Base-by-base conservation (phyloP, 768 basidiomycete species). In the Russula ochroleuca region DNA sequence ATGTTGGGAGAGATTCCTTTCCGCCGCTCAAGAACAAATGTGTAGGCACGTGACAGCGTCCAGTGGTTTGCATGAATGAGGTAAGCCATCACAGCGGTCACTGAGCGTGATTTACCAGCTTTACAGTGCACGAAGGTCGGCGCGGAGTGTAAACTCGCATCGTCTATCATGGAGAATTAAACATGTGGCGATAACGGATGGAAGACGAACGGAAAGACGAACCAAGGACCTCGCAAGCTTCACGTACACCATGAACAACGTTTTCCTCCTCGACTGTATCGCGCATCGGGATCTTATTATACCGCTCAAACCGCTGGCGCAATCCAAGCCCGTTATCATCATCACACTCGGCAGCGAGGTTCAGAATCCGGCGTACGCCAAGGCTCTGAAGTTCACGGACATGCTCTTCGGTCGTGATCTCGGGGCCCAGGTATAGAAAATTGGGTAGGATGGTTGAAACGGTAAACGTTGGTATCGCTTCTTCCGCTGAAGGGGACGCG, bases 31-130 rank as follows among this genome's bases (percentile, higher is more conserved):
- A 92, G 82, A 28, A 98, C 95, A 71, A 94, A 97, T 0, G 87
- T 78, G 72, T 98, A 98, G 1, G 96, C 93, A 41, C 85, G 85
- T 37, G 92, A 89, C 47, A 98, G 83, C 21, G 94, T 90, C 96
- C 96, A 98, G 72, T 94, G 94, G 71, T 97, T 94, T 11, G 94
- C 91, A 70, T 97, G 95, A 67, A 98, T 97, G 61, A 98, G 88
- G 73, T 97, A 98, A 2, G 92, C 95, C 79, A 98, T 93, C 45
- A 97, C 95, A 14, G 94, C 94, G 0, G 95, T 97, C 33, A 97
- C 95, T 1, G 92, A 95, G 15, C 96, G 87, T 2, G 92, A 94
- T 78, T 94, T 97, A 5, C 95, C 96, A 6, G 92, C 94, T 76
- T 91, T 93, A 76, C 95, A 98, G 72, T 98, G 96, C 15, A 98